Evolutionary conservation across 1,284 basidiomycete species (phyloP).

Genomic region (Gymnopus androsaceus): DNA sequence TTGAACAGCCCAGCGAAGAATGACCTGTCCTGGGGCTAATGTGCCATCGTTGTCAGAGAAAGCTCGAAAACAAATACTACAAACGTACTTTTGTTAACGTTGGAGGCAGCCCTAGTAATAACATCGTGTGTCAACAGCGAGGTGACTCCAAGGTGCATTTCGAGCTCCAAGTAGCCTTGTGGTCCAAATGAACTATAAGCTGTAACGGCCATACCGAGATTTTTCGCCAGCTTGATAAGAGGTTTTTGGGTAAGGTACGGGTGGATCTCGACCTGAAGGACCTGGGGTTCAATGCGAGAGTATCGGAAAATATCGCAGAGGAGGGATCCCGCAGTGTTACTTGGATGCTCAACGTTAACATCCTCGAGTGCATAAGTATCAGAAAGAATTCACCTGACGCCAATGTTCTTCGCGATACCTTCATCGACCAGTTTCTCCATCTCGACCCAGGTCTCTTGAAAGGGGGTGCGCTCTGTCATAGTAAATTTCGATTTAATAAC

Average conservation of each 20-base stretch:
- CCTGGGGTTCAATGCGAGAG: conserved; percentile 69
- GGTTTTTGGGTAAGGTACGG: conserved; percentile 74
- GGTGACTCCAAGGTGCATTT: conserved; percentile 48
- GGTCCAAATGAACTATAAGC: conserved; percentile 81
- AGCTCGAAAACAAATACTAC: not conserved
- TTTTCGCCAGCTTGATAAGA: conserved; percentile 60
- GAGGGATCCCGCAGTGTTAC: conserved; percentile 66
- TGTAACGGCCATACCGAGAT: conserved; percentile 68
- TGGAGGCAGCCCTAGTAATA: conserved; percentile 49
- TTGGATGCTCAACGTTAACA: conserved; percentile 27
- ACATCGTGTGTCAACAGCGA: conserved; percentile 56
- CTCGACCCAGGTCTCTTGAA: conserved; percentile 75
- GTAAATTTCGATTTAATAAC: conserved; percentile 10
- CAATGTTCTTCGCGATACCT: conserved; percentile 74
- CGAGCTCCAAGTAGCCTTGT: conserved; percentile 68
- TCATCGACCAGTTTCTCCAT: conserved; percentile 76
- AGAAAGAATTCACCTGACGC: conserved; percentile 48
- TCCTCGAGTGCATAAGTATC: not conserved
- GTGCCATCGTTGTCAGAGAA: not conserved
- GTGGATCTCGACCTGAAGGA: conserved; percentile 79
- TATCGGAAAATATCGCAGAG: conserved; percentile 71
- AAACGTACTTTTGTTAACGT: conserved; percentile 56
- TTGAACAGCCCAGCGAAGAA: conserved; percentile 82
- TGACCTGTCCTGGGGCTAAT: conserved; percentile 59
- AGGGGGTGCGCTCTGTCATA: conserved; percentile 57